A percentile compares a stretch with the other conserved stretches of the same genome.
These are phyloP conservation scores for Senecio squalidus DNA, from an alignment of 140 eudicot species.

Conservation along the genomic window DNA sequence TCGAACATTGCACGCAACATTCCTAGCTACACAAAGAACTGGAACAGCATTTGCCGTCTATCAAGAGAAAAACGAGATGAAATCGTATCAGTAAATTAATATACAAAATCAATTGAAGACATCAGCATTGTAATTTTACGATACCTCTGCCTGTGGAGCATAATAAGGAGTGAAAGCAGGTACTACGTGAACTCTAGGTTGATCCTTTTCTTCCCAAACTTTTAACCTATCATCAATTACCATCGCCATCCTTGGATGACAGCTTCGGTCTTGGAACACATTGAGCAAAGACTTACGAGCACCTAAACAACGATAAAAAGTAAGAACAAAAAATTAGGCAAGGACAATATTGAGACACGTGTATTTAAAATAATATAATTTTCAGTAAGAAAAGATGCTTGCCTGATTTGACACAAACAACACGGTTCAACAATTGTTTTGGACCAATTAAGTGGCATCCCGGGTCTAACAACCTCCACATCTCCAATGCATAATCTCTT, in stretches of 20 bases:
- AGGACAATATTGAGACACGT: not conserved
- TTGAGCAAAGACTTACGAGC: slow-evolving; percentile 70
- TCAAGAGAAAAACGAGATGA: not conserved
- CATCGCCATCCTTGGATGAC: slow-evolving; percentile 99
- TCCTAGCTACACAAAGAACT: slow-evolving; percentile 94
- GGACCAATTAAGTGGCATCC: slow-evolving; percentile 62
- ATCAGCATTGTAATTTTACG: slow-evolving; percentile 8
- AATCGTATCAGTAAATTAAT: slow-evolving; percentile 1
- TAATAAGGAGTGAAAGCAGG: slow-evolving; percentile 97
- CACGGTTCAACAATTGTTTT: slow-evolving; percentile 67
- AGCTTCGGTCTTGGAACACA: slow-evolving; percentile 78
- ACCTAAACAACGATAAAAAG: slow-evolving; percentile 33
- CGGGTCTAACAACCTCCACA: slow-evolving; percentile 97
- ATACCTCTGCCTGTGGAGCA: slow-evolving; percentile 99
- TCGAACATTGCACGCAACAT: slow-evolving; percentile 97
- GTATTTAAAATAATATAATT: not conserved
- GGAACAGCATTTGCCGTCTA: slow-evolving; percentile 92
- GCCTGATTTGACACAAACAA: slow-evolving; percentile 94
- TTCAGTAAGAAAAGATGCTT: slow-evolving; percentile 13
- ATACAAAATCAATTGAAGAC: not conserved
- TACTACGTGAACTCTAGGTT: slow-evolving; percentile 94
- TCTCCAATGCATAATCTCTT: slow-evolving; percentile 93
- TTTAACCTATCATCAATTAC: slow-evolving; percentile 92
- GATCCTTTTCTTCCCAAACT: slow-evolving; percentile 99
- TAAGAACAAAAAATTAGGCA: not conserved